These are phyloP conservation scores for Echinosophora koreensis DNA, from an alignment of 306 rosid species.

Conservation along the genomic window DNA sequence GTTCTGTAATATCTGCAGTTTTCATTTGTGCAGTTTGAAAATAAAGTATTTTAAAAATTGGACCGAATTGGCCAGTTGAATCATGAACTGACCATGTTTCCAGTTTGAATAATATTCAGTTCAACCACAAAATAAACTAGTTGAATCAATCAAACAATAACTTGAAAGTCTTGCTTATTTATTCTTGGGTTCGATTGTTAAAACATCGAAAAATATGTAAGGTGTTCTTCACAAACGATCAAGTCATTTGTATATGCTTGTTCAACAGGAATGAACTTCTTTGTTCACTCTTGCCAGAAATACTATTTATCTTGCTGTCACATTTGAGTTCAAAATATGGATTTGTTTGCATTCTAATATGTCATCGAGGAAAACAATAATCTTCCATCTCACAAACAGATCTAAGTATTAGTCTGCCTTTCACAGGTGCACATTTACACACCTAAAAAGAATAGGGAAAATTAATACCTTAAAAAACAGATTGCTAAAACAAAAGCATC, in stretches of 20 bases:
- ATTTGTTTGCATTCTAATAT: neutral
- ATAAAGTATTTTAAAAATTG: too few relatives aligned
- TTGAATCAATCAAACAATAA: too few relatives aligned
- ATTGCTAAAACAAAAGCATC: constrained; percentile 6
- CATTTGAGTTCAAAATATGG: neutral
- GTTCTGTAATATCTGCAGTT: constrained; percentile 7
- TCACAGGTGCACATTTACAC: neutral
- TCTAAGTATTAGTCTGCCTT: neutral
- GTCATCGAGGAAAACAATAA: neutral
- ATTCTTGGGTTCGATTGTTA: neutral
- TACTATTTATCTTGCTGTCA: neutral
- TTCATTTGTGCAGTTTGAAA: constrained; percentile 8
- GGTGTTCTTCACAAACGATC: constrained; percentile 8
- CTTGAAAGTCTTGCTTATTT: too few relatives aligned
- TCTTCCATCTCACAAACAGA: neutral
- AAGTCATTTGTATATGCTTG: neutral
- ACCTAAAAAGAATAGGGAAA: neutral
- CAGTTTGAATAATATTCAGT: too few relatives aligned
- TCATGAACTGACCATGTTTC: too few relatives aligned
- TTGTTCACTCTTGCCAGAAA: neutral
- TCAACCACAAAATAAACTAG: too few relatives aligned
- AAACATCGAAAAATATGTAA: neutral
- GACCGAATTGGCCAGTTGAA: too few relatives aligned
- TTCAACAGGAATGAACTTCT: neutral
- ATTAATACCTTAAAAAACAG: neutral